Evolutionary conservation across 495 filamentous ascomycete species (phyloP).

Genomic region (Alectoria sarmentosa): DNA sequence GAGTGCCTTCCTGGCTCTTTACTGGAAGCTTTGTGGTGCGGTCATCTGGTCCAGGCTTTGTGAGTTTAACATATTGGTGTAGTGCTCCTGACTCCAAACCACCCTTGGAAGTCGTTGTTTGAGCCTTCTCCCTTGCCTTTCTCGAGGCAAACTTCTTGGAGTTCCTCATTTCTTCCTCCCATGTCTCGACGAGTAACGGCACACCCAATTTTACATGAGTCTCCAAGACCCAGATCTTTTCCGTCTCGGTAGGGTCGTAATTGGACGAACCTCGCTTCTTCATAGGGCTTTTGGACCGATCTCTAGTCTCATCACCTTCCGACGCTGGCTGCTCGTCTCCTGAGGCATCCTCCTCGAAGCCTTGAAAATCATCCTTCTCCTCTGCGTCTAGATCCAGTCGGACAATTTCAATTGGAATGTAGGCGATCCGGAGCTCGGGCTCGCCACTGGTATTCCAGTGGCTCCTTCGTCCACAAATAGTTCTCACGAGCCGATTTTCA

Average conservation of each 20-base stretch:
- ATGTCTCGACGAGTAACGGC: conserved; percentile 66
- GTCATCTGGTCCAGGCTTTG: conserved; percentile 13
- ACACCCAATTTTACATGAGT: conserved; percentile 60
- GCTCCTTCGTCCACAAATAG: conserved; percentile 56
- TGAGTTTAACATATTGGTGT: conserved; percentile 24
- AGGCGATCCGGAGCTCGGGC: conserved; percentile 70
- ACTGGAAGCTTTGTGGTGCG: background rate
- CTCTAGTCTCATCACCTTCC: conserved; percentile 26
- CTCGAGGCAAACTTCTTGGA: conserved; percentile 37
- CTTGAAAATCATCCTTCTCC: conserved; percentile 45
- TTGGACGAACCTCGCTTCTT: conserved; percentile 53
- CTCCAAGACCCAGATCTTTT: conserved; percentile 73
- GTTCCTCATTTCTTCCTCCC: conserved; percentile 57
- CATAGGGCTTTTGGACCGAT: conserved; percentile 32
- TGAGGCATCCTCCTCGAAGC: conserved; percentile 40
- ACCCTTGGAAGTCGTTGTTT: background rate
- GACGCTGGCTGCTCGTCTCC: conserved; percentile 37
- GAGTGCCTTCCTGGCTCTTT: background rate
- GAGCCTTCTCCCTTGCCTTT: conserved; percentile 27
- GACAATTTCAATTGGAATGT: conserved; percentile 68
- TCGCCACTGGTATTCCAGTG: conserved; percentile 69
- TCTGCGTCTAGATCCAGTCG: conserved; percentile 65
- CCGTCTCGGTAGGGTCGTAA: conserved; percentile 57
- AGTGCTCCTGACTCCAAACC: conserved; percentile 10
- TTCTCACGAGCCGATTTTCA: conserved; percentile 47